Evolutionary conservation across 192 early-diverging fungal species (phyloP).

Genomic region (Rhizophagus prolifer): DNA sequence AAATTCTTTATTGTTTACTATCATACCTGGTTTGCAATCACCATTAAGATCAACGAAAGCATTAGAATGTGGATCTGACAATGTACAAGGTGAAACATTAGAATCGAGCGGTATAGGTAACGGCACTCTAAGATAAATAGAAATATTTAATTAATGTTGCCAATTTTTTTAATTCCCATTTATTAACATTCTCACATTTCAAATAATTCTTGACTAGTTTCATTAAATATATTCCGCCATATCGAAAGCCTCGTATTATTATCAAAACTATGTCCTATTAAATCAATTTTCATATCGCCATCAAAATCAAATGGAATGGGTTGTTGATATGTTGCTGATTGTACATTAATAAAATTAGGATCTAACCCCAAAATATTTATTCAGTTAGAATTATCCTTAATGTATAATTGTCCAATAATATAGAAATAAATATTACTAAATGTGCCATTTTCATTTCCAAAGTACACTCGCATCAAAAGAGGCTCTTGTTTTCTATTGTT

Average conservation of each 20-base stretch:
- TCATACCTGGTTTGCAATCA: slow-evolving; percentile 78
- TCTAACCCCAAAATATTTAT: slow-evolving; percentile 33
- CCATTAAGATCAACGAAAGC: slow-evolving; percentile 93
- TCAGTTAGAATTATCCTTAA: not conserved
- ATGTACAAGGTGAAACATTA: slow-evolving; percentile 50
- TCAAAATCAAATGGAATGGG: slow-evolving; percentile 63
- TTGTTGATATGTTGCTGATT: slow-evolving; percentile 47
- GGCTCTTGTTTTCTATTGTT: slow-evolving; percentile 35
- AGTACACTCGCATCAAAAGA: slow-evolving; percentile 67
- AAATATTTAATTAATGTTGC: not conserved
- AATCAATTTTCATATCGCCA: slow-evolving; percentile 61
- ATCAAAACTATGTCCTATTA: slow-evolving; percentile 52
- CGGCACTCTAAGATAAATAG: slow-evolving; percentile 2
- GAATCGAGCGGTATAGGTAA: not conserved
- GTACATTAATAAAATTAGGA: slow-evolving; percentile 37
- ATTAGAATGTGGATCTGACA: slow-evolving; percentile 83
- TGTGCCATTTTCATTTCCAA: slow-evolving; percentile 64
- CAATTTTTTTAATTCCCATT: slow-evolving; percentile 8
- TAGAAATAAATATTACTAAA: slow-evolving; percentile 48
- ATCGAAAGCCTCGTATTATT: slow-evolving; percentile 42
- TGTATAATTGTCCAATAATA: not conserved
- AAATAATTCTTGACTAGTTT: slow-evolving; percentile 35
- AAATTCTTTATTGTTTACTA: not conserved
- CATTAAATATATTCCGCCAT: slow-evolving; percentile 45
- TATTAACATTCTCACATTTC: slow-evolving; percentile 35